Evolutionary conservation across 208 protist species (phyloP).

Genomic region (Acanthamoeba quina): DNA sequence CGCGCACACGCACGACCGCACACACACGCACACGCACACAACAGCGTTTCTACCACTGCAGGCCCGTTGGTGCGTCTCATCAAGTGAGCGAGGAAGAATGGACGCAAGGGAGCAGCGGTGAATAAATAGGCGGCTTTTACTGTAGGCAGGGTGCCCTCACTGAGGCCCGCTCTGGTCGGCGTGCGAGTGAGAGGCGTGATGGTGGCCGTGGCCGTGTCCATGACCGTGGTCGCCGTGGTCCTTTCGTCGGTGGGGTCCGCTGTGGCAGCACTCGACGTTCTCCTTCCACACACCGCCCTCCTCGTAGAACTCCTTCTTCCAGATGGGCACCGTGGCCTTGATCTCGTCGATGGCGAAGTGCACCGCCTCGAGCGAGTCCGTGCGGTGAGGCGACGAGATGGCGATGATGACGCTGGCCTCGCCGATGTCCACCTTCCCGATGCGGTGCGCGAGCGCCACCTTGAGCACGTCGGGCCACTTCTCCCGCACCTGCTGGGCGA

Average conservation of each 20-base stretch:
- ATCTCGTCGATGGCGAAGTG: conserved; percentile 88
- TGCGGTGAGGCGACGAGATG: conserved; percentile 86
- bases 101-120: background rate
- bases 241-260: conserved; percentile 46
- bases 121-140: background rate
- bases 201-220: background rate
- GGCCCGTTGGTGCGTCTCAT: conserved; percentile 26
- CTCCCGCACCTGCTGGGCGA: conserved; percentile 67
- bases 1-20: background rate
- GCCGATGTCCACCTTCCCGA: conserved; percentile 80
- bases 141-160: background rate
- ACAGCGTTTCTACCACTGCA: conserved; percentile 37
- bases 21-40: background rate
- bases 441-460: conserved; percentile 84
- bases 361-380: conserved; percentile 85
- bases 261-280: conserved; percentile 85
- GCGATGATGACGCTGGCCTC: conserved; percentile 86
- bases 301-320: conserved; percentile 91
- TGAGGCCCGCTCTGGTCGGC: background rate
- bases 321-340: conserved; percentile 89
- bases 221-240: background rate
- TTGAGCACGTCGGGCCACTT: conserved; percentile 77
- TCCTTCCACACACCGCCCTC: conserved; percentile 83
- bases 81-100: background rate
- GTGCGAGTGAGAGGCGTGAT: background rate